Base-by-base conservation (phyloP, 805 yeast species). In the Candida vartiovaarae region DNA sequence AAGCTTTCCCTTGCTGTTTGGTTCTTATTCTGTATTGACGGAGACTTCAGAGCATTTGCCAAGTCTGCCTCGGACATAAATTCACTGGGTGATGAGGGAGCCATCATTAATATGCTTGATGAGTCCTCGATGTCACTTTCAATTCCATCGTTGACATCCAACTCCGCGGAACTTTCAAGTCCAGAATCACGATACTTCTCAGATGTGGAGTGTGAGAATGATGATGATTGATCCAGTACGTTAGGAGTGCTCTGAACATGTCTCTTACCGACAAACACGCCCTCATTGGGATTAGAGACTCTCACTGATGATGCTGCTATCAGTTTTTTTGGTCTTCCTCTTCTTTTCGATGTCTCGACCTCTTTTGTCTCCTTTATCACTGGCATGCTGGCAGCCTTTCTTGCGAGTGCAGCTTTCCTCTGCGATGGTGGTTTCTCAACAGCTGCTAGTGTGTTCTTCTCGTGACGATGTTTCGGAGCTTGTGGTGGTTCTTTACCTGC, bases 401-500 rank as follows among this genome's bases (percentile, higher is more conserved):
- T 48, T 0, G 60, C 61, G 25, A 46, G 40, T 2, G 43, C 43
- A 4, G 50, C 43, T 37, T 50, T 52, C 38, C 50, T 42, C 15
- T 43, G 49, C 8, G 43, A 25, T 23, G 47, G 43, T 6, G 47
- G 46, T 43, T 44, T 50, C 6, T 44, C 48, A 20, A 40, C 42
- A 31, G 43, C 32, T 24, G 46, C 34, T 27, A 46, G 35, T 29
- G 44, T 49, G 30, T 49, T 54, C 34, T 58, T 56, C 5, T 84
- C 79, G 56, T 83, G 81, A 41, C 79, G 83, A 53, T 80, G 83
- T 52, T 80, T 76, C 38, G 84, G 82, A 28, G 80, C 80, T 6
- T 75, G 76, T 11, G 82, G 81, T 3, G 81, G 80, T 8, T 77
- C 66, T 9, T 63, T 56, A 30, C 69, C 59, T 50, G 84, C 78